Conservation (phyloP, 2,329 filamentous ascomycete genomes). For the Pseudogymnoascus sp. region DNA sequence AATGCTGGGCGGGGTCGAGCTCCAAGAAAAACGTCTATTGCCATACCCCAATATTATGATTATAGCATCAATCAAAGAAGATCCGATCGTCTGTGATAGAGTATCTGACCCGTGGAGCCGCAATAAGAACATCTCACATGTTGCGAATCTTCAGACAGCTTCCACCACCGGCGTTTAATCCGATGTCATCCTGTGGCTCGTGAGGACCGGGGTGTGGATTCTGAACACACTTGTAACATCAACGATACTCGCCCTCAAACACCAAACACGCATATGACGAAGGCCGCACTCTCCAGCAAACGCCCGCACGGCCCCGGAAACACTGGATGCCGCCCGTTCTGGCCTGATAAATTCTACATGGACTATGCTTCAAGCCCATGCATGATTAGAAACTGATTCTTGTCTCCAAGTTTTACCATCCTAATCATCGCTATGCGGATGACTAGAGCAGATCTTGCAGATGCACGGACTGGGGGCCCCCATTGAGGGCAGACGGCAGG, state of each 20-base stretch:
- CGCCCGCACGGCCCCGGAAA: constrained; percentile 4
- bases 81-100: constrained; percentile 28
- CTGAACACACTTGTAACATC: constrained; percentile 6
- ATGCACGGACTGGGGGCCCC: background rate
- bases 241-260: constrained; percentile 3
- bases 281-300: background rate
- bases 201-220: background rate
- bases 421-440: constrained; percentile 3
- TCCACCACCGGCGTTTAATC: background rate
- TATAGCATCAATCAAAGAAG: constrained; percentile 20
- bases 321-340: background rate
- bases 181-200: background rate
- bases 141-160: background rate
- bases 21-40: background rate
- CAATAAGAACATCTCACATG: background rate
- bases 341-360: background rate
- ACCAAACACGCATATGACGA: constrained; percentile 4
- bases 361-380: constrained; percentile 6
- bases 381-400: constrained; percentile 5
- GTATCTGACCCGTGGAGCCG: background rate
- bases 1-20: background rate
- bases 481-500: background rate
- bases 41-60: background rate
- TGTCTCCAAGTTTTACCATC: constrained; percentile 6
- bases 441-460: constrained; percentile 3